Evolutionary conservation across 768 basidiomycete genomes (phyloP).

Genomic region (Amanita pseudoporphyria): DNA sequence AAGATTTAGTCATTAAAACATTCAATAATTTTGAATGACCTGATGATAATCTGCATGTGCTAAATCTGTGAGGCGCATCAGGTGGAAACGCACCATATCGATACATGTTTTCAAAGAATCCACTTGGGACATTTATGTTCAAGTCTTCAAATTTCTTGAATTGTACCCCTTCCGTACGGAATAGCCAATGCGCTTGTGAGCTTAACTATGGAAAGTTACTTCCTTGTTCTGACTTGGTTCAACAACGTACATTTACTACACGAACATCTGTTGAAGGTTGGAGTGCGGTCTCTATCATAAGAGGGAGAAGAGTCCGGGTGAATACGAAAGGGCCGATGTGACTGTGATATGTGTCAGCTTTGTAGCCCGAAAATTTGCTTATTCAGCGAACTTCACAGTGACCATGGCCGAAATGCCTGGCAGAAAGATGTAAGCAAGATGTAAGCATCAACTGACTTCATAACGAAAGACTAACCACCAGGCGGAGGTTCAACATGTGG

Average conservation of each 20-base stretch:
- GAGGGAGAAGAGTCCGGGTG: conserved; percentile 45
- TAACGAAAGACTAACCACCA: too few species aligned
- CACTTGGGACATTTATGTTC: conserved; percentile 20
- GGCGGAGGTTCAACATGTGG: too few species aligned
- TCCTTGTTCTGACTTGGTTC: background rate
- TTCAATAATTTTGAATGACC: conserved; percentile 43
- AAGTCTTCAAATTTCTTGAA: conserved; percentile 26
- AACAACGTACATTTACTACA: conserved; percentile 40
- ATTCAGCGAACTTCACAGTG: too few species aligned
- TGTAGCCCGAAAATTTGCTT: too few species aligned
- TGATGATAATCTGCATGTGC: conserved; percentile 14
- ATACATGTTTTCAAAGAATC: conserved; percentile 12
- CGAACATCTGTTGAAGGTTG: conserved; percentile 47
- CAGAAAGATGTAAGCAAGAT: too few species aligned
- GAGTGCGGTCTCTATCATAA: too few species aligned
- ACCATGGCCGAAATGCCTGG: too few species aligned
- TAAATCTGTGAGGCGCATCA: background rate
- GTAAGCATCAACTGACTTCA: too few species aligned
- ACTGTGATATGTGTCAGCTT: conserved; percentile 21
- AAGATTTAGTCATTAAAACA: conserved; percentile 36
- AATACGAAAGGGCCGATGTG: conserved; percentile 46
- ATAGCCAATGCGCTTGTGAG: conserved; percentile 18
- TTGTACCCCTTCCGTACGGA: conserved; percentile 11
- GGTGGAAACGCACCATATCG: conserved; percentile 22
- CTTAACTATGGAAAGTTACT: conserved; percentile 17